Conservation (phyloP, 495 filamentous ascomycete genomes). For the Xanthoparmelia taractica region DNA sequence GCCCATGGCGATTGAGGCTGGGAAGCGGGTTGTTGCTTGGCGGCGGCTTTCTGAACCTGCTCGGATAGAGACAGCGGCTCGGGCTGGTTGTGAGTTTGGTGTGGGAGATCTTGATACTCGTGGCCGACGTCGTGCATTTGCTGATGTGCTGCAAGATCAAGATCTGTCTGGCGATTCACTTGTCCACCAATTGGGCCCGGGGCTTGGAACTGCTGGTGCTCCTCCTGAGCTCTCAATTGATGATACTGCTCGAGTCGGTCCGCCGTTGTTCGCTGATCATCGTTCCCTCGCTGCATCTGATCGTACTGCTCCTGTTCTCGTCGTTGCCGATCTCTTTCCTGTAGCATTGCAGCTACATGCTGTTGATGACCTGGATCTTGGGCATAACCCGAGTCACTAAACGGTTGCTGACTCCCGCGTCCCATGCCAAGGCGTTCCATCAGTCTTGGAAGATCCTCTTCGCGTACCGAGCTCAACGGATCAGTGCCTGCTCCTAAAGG, state of each 20-base stretch:
- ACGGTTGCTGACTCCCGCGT: conserved; percentile 46
- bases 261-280: conserved; percentile 47
- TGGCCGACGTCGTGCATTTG: conserved; percentile 25
- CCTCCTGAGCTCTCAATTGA: conserved; percentile 48
- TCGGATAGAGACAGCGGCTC: conserved; percentile 65
- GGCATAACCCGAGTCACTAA: conserved; percentile 50
- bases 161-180: conserved; percentile 13
- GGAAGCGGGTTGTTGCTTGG: conserved; percentile 47
- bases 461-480: conserved; percentile 41
- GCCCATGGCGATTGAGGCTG: conserved; percentile 53
- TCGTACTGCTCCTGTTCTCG: conserved; percentile 59
- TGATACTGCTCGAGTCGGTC: conserved; percentile 60
- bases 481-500: conserved; percentile 48
- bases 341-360: conserved; percentile 52
- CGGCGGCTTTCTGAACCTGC: conserved; percentile 75
- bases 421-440: conserved; percentile 53
- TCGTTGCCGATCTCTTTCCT: conserved; percentile 53
- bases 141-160: conserved; percentile 13
- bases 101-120: conserved; percentile 22
- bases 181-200: conserved; percentile 7
- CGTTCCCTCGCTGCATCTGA: conserved; percentile 33
- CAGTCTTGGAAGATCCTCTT: conserved; percentile 54
- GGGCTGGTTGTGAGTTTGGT: conserved; percentile 18
- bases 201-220: conserved; percentile 29
- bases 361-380: conserved; percentile 48